These are phyloP conservation scores for Spongiforma sp. DNA, from an alignment of 1,284 basidiomycete species.

Conservation along the genomic window DNA sequence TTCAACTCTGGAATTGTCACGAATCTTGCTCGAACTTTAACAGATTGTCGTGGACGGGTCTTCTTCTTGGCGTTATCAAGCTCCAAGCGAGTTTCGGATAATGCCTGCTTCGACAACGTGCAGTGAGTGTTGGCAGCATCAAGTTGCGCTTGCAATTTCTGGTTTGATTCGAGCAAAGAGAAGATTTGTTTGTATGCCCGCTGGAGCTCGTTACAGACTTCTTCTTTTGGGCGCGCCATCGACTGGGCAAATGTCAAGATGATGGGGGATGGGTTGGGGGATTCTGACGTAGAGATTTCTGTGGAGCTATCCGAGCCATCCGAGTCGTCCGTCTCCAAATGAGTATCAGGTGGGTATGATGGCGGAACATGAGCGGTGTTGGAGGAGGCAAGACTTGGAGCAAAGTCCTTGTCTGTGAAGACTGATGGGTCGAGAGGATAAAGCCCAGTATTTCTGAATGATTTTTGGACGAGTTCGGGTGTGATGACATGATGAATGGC, in stretches of 20 bases:
- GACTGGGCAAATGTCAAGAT: background rate
- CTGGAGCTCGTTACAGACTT: background rate
- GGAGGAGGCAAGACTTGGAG: no score
- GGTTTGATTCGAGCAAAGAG: background rate
- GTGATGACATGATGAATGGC: background rate
- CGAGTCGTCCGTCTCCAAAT: no score
- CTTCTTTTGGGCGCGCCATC: background rate
- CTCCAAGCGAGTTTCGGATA: background rate
- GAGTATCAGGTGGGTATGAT: no score
- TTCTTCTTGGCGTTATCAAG: background rate
- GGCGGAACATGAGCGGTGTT: no score
- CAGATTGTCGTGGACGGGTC: background rate
- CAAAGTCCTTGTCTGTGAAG: no score
- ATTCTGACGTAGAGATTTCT: background rate
- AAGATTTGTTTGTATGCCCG: background rate
- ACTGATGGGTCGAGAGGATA: no score
- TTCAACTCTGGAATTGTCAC: background rate
- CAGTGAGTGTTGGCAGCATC: background rate
- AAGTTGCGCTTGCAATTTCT: background rate
- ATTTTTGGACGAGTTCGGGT: no score
- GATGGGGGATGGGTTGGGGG: background rate
- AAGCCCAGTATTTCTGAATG: no score
- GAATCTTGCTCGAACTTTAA: background rate
- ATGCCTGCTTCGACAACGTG: background rate
- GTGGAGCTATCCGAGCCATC: no score